phyloP scores from a whole-genome alignment of 345 rosid genomes.

The Populus alba region DNA sequence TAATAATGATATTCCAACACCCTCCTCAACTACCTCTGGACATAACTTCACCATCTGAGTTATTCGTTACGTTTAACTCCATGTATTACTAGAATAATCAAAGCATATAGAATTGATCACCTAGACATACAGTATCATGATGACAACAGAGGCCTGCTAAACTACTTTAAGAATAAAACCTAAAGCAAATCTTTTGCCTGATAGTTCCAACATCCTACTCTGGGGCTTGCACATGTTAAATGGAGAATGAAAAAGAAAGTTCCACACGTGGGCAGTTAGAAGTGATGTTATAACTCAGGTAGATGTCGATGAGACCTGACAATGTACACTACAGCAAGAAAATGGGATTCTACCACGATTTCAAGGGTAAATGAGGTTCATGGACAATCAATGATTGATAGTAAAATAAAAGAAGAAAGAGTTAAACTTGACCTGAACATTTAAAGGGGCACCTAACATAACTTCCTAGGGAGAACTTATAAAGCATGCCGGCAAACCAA shows the following conservation, averaged over 20 bases:
- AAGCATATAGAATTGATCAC: too few relatives aligned
- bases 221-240: too few relatives aligned
- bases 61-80: too few relatives aligned
- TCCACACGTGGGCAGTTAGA: too few relatives aligned
- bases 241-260: too few relatives aligned
- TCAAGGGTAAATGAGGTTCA: background rate
- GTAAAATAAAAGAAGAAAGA: background rate
- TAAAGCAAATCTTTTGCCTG: too few relatives aligned
- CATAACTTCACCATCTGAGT: constrained; percentile 16
- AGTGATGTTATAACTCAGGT: too few relatives aligned
- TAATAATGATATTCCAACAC: constrained; percentile 17
- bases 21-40: constrained; percentile 24
- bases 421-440: constrained; percentile 24
- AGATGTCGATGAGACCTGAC: background rate
- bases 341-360: constrained; percentile 5
- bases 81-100: too few relatives aligned
- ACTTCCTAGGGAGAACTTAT: constrained; percentile 26
- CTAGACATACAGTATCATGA: too few relatives aligned
- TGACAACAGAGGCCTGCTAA: too few relatives aligned
- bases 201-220: too few relatives aligned
- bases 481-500: constrained; percentile 16
- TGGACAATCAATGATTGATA: background rate
- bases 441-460: constrained; percentile 48
- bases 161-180: too few relatives aligned
- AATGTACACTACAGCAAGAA: background rate